These are phyloP conservation scores for Candida cerambycidarum DNA, from an alignment of 805 yeast species.

Conservation along the genomic window DNA sequence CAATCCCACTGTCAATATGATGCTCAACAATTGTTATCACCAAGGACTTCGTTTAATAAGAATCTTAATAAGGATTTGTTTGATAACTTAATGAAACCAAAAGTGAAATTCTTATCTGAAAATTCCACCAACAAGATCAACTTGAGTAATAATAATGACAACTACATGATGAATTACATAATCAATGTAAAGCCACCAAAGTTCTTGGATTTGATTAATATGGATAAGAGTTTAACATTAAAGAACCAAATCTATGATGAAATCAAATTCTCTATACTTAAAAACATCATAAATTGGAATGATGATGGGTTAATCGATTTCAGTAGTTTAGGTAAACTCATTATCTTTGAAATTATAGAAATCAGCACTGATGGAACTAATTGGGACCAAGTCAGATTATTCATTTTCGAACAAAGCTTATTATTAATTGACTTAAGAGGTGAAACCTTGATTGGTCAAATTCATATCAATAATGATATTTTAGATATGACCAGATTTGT, in stretches of 20 bases:
- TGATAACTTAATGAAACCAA: constrained; percentile 17
- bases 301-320: constrained; percentile 13
- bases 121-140: constrained; percentile 5
- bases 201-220: constrained; percentile 13
- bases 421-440: constrained; percentile 41
- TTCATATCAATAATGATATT: constrained; percentile 38
- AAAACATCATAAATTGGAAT: constrained; percentile 9
- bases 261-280: constrained; percentile 12
- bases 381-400: constrained; percentile 40
- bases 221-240: constrained; percentile 12
- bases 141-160: constrained; percentile 1
- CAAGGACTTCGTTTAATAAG: constrained; percentile 18
- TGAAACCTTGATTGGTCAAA: constrained; percentile 43
- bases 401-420: constrained; percentile 31
- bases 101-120: constrained; percentile 12
- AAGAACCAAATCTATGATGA: constrained; percentile 15
- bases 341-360: constrained; percentile 42
- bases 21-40: constrained; percentile 15
- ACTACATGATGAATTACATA: constrained; percentile 18
- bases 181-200: constrained; percentile 23
- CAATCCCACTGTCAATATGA: neutral
- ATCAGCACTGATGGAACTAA: constrained; percentile 43
- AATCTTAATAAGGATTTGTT: constrained; percentile 15
- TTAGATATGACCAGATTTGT: constrained; percentile 22
- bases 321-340: constrained; percentile 23